Conservation (phyloP, 2,329 filamentous ascomycete species). For the Fusarium tuaranense region DNA sequence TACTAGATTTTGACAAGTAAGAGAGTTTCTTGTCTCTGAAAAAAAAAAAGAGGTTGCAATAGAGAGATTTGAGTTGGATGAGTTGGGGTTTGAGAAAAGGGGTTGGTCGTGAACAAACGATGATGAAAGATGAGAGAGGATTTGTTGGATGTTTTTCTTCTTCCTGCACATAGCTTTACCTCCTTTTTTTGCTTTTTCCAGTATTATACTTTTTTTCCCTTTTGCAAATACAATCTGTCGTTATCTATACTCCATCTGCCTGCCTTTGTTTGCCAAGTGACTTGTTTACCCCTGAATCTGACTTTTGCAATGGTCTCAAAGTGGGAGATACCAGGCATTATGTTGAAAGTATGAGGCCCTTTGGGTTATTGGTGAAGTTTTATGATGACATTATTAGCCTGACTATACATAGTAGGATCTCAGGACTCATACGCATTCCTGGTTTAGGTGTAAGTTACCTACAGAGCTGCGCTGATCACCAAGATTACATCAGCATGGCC, state of each 20-base stretch:
- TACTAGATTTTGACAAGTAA: conserved; percentile 34
- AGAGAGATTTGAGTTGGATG: background rate
- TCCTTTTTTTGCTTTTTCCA: conserved; percentile 12
- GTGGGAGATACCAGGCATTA: background rate
- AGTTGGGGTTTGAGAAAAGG: background rate
- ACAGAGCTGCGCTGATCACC: background rate
- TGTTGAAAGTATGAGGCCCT: background rate
- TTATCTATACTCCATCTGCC: conserved; percentile 16
- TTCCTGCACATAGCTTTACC: conserved; percentile 24
- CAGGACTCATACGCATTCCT: no score
- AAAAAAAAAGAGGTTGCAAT: background rate
- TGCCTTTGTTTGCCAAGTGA: background rate
- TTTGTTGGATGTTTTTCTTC: conserved; percentile 25
- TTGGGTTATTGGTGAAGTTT: no score
- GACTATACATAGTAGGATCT: no score
- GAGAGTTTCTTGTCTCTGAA: background rate
- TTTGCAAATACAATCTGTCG: conserved; percentile 33
- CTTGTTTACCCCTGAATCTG: background rate
- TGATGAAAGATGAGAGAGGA: conserved; percentile 3
- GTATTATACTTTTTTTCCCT: conserved; percentile 21
- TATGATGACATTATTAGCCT: no score
- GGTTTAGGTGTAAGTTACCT: no score
- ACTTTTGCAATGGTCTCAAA: background rate
- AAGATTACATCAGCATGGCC: no score
- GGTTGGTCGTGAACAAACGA: background rate